Evolutionary conservation across 2,329 filamentous ascomycete genomes (phyloP), one percentile per base, ranked within the genome.

Genomic region (Diaporthe eres): DNA sequence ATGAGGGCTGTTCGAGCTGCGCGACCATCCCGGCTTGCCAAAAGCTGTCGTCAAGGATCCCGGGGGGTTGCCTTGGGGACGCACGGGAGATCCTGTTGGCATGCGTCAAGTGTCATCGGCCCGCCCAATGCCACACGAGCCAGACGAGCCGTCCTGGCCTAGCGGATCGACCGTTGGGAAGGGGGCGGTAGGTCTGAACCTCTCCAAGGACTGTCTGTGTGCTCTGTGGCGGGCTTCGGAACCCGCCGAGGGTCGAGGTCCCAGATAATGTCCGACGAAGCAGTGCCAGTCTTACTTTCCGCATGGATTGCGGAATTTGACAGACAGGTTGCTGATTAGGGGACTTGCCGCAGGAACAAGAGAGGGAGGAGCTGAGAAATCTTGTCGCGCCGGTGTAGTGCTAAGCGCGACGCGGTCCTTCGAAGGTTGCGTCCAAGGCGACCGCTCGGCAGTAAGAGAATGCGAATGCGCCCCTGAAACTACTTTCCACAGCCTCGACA

Each of bases 61-160:
- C 37, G 37, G 19, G 19, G 37, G 25, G 31, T 63, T 53, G 58
- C 58, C 71, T 63, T 42, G 22, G 57, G 44, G 58, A 55, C 58
- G 58, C 58, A 73, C 58, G 55, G 71, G 37, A 73, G 47, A 51
- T 65, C 17, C 34, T 65, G 58, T 73, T 73, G 44, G 55, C 58
- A 73, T 65, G 58, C 55, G 71, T 73, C 71, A 57, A 57, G 71
- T 73, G 71, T 34, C 58, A 65, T 73, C 58, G 58, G 58, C 47
- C 71, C 58, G 70, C 55, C 49, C 22, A 60, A 37, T 49, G 53
- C 70, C 71, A 65, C 34, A 55, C 47, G 57, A 22, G 47, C 49
- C 58, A 49, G 42, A 49, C 42, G 61, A 65, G 61, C 61, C 61
- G 61, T 65, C 49, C 37, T 55, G 49, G n/a, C 37, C 42, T 73